These are phyloP conservation scores for Conringia planisiliqua DNA, from an alignment of 345 rosid species.

Conservation along the genomic window DNA sequence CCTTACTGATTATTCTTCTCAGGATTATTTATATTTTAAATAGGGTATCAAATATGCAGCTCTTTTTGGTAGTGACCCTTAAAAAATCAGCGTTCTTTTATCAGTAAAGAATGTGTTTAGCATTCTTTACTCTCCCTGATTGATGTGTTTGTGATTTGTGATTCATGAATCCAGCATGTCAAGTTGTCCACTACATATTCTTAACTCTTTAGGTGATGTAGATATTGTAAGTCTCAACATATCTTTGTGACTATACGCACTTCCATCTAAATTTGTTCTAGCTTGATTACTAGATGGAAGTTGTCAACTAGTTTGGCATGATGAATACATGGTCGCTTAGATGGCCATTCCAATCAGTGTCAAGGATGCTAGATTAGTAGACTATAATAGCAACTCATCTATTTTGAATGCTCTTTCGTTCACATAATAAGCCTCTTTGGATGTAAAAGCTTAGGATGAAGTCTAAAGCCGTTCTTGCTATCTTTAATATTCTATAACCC, in stretches of 20 bases:
- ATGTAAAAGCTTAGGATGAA: constrained; percentile 8
- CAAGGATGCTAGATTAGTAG: constrained; percentile 4
- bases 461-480: neutral
- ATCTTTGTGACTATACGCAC: constrained; percentile 3
- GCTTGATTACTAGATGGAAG: constrained; percentile 23
- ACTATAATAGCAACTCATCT: constrained; percentile 12
- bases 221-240: neutral
- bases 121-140: neutral
- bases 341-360: constrained; percentile 7
- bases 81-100: neutral
- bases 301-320: constrained; percentile 22
- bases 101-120: neutral
- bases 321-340: constrained; percentile 11
- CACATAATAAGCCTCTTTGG: neutral
- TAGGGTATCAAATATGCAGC: neutral
- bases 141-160: constrained; percentile 2
- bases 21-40: neutral
- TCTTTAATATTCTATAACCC: neutral
- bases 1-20: constrained; percentile 5
- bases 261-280: constrained; percentile 7
- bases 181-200: neutral
- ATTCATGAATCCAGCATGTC: constrained; percentile 5
- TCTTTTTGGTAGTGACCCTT: neutral
- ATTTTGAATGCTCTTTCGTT: constrained; percentile 4
- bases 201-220: constrained; percentile 10